Conservation (phyloP, 78 protist genomes). For the Protostelium mycophagum region DNA sequence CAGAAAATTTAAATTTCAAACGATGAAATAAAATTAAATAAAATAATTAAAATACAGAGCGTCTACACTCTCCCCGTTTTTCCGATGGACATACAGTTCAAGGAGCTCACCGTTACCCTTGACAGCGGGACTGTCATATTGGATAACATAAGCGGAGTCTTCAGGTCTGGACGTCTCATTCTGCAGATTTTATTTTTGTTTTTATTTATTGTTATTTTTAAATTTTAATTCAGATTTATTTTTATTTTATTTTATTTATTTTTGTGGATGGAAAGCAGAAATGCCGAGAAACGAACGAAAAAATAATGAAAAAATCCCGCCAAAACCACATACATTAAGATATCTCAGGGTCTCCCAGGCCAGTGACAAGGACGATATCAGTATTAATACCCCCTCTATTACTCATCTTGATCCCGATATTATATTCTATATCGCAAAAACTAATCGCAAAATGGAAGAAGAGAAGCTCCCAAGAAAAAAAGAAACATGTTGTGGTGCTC, state of each 20-base stretch:
- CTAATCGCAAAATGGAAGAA: neutral
- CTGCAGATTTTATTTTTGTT: too few relatives aligned
- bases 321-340: too few relatives aligned
- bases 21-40: too few relatives aligned
- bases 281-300: too few relatives aligned
- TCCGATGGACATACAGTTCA: neutral
- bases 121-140: neutral
- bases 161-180: conserved; percentile 3
- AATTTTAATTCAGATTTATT: too few relatives aligned
- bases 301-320: too few relatives aligned
- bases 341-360: neutral
- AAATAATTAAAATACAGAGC: neutral
- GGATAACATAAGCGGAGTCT: neutral
- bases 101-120: neutral
- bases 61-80: neutral
- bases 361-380: neutral
- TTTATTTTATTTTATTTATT: too few relatives aligned
- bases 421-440: too few relatives aligned
- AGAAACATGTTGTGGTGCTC: neutral
- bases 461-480: neutral
- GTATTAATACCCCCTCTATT: neutral
- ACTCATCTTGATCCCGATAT: neutral
- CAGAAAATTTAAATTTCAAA: too few relatives aligned
- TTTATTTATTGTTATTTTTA: too few relatives aligned
- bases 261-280: too few relatives aligned